These are phyloP conservation scores for Candida sanyaensis DNA, from an alignment of 1,139 yeast genomes.

Conservation along the genomic window DNA sequence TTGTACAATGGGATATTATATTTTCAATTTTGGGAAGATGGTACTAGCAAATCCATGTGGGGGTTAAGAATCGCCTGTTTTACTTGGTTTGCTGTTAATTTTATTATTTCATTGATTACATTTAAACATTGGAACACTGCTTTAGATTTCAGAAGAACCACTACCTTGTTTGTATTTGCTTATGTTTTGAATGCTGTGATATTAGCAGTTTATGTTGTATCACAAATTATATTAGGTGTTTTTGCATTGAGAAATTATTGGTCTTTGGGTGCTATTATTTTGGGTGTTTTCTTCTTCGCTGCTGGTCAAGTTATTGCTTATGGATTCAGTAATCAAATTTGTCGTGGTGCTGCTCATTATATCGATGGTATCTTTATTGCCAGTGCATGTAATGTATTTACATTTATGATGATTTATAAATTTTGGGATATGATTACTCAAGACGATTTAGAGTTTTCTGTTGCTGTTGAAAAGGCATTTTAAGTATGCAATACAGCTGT, in stretches of 20 bases:
- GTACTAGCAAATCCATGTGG: slow-evolving; percentile 67
- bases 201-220: slow-evolving; percentile 59
- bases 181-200: slow-evolving; percentile 73
- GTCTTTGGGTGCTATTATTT: slow-evolving; percentile 80
- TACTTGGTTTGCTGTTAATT: slow-evolving; percentile 61
- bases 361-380: slow-evolving; percentile 90
- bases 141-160: slow-evolving; percentile 47
- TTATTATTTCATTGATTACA: slow-evolving; percentile 67
- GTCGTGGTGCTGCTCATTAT: slow-evolving; percentile 77
- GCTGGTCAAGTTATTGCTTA: slow-evolving; percentile 78
- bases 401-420: slow-evolving; percentile 93
- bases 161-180: slow-evolving; percentile 65
- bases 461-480: slow-evolving; percentile 48
- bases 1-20: slow-evolving; percentile 77
- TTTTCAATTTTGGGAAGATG: slow-evolving; percentile 94
- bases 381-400: slow-evolving; percentile 72
- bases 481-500: not conserved
- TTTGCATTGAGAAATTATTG: slow-evolving; percentile 74
- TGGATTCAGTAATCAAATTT: slow-evolving; percentile 64
- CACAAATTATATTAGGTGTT: slow-evolving; percentile 71
- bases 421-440: slow-evolving; percentile 97
- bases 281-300: slow-evolving; percentile 75
- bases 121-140: slow-evolving; percentile 68
- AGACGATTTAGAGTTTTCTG: slow-evolving; percentile 92
- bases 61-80: slow-evolving; percentile 50